Percentiles rank a stretch among this genome's conserved stretches.
phyloP scores from a whole-genome alignment of 768 basidiomycete genomes.

The Gyrodon lividus region DNA sequence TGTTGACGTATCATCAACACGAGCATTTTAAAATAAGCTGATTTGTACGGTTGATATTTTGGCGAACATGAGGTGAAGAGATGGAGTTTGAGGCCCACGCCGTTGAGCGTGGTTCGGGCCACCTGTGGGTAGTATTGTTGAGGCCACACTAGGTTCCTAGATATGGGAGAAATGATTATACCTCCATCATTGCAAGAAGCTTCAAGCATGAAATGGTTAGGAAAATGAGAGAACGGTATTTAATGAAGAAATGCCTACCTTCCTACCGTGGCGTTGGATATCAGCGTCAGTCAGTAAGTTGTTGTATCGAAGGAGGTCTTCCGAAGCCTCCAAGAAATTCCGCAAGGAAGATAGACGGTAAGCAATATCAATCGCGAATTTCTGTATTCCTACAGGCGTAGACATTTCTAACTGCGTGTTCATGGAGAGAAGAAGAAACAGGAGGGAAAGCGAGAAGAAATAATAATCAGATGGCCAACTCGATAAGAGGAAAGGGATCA shows the following conservation, averaged over 20 bases:
- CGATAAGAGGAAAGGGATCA: constrained; percentile 9
- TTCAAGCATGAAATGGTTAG: constrained; percentile 21
- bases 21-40: constrained; percentile 49
- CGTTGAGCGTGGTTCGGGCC: constrained; percentile 45
- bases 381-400: constrained; percentile 18
- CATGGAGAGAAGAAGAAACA: too few relatives aligned
- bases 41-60: constrained; percentile 41
- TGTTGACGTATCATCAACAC: constrained; percentile 38
- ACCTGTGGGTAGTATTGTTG: constrained; percentile 32
- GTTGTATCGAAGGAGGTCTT: constrained; percentile 22
- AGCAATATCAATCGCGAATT: constrained; percentile 30
- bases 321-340: constrained; percentile 30
- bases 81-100: constrained; percentile 42
- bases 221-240: neutral
- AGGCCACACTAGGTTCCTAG: neutral
- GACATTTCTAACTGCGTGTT: constrained; percentile 8
- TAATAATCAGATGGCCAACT: neutral
- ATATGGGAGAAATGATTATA: constrained; percentile 28
- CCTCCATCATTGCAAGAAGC: constrained; percentile 54
- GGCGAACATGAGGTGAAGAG: constrained; percentile 46
- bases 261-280: constrained; percentile 26
- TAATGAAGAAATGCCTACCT: constrained; percentile 14
- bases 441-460: constrained; percentile 17
- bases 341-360: constrained; percentile 29
- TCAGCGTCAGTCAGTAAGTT: constrained; percentile 18